Conservation (phyloP, 1,284 basidiomycete species). For the Violaceomyces palustris region DNA sequence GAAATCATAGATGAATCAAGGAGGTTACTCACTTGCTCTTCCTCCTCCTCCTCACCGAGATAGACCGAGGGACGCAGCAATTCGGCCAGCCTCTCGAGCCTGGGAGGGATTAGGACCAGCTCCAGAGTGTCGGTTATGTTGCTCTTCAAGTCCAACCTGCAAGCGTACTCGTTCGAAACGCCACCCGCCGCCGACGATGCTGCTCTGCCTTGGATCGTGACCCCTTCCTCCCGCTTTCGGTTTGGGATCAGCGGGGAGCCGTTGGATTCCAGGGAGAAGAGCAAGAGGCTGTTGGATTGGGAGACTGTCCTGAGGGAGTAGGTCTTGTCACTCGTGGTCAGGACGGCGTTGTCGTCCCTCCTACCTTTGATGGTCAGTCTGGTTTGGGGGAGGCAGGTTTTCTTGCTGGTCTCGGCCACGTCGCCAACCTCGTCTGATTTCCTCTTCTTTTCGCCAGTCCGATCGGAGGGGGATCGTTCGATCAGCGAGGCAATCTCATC, state of each 20-base stretch:
- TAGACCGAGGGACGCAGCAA: conserved; percentile 36
- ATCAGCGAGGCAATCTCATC: too few species aligned
- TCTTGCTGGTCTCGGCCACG: too few species aligned
- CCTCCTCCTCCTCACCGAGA: conserved; percentile 28
- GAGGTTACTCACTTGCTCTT: neutral
- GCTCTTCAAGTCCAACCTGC: conserved; percentile 20
- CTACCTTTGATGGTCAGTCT: conserved; percentile 45
- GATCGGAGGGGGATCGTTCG: too few species aligned
- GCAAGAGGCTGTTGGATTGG: conserved; percentile 44
- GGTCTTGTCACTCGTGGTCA: conserved; percentile 35
- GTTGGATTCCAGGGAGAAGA: conserved; percentile 24
- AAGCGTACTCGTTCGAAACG: neutral
- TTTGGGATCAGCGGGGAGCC: neutral
- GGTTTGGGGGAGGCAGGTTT: conserved; percentile 4
- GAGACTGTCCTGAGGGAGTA: conserved; percentile 43
- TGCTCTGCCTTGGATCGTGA: too few species aligned
- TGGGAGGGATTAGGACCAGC: conserved; percentile 35
- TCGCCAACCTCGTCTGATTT: too few species aligned
- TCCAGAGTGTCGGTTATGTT: conserved; percentile 41
- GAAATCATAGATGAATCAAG: neutral
- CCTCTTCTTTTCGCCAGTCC: too few species aligned
- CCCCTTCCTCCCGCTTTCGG: neutral
- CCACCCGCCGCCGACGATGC: too few species aligned
- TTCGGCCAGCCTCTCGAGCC: conserved; percentile 28
- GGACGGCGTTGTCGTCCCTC: conserved; percentile 42